Evolutionary conservation across 441 rosid species (phyloP).

Genomic region (Omphalea diandra): DNA sequence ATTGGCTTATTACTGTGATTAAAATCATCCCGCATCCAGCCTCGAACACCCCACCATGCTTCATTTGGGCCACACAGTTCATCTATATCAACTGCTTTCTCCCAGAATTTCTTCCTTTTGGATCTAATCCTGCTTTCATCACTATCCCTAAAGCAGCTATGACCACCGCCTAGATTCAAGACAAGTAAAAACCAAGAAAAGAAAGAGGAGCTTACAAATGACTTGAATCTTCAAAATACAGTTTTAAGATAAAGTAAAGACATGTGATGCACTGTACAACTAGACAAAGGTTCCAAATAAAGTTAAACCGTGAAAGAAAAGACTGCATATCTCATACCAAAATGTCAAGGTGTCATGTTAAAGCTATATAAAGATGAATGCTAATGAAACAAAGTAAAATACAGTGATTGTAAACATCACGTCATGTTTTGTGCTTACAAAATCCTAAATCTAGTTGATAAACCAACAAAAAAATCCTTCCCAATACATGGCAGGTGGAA

Average conservation of each 20-base stretch:
- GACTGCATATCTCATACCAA: neutral
- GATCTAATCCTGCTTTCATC: slow-evolving; percentile 88
- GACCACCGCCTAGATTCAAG: slow-evolving; percentile 76
- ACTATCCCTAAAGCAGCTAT: slow-evolving; percentile 87
- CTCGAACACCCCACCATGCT: slow-evolving; percentile 98
- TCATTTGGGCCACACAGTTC: slow-evolving; percentile 81
- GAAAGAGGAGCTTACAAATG: neutral
- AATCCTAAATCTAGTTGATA: slow-evolving; percentile 5
- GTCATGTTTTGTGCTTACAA: neutral
- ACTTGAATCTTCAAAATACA: neutral
- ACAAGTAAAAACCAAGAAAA: slow-evolving; percentile 15
- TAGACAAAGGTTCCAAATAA: neutral
- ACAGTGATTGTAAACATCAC: no score
- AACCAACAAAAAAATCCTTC: neutral
- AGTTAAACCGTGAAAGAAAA: neutral
- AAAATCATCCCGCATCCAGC: slow-evolving; percentile 80
- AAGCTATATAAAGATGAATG: neutral
- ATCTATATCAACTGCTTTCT: slow-evolving; percentile 78
- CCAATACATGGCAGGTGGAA: neutral
- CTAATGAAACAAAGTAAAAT: neutral
- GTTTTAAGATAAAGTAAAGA: no score
- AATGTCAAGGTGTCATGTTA: neutral
- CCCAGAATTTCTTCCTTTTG: slow-evolving; percentile 94
- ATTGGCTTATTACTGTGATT: slow-evolving; percentile 70
- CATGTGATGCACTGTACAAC: no score